phyloP scores from a whole-genome alignment of 1,139 yeast species.

The Arxiozyma slooffiae region DNA sequence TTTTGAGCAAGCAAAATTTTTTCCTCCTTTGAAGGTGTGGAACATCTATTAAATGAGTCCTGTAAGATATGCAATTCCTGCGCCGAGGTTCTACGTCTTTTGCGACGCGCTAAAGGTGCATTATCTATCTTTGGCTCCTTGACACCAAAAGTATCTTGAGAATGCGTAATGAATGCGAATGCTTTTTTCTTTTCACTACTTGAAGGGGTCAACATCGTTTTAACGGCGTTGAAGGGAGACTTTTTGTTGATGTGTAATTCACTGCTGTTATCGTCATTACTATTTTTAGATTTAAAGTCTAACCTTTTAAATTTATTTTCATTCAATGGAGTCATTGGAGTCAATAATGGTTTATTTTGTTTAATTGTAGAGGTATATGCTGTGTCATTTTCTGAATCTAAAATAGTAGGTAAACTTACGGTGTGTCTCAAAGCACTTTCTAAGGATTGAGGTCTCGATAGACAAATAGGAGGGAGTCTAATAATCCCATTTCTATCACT shows the following conservation, averaged over 20 bases:
- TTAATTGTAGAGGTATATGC: neutral
- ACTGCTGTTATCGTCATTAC: neutral
- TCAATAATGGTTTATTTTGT: neutral
- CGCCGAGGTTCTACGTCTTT: conserved; percentile 90
- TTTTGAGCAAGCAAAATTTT: conserved; percentile 66
- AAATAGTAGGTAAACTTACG: conserved; percentile 4
- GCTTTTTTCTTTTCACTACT: conserved; percentile 35
- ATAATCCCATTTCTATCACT: conserved; percentile 17
- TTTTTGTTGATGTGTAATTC: neutral
- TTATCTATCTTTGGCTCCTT: conserved; percentile 83
- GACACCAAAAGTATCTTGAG: conserved; percentile 74
- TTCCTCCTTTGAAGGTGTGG: conserved; percentile 70
- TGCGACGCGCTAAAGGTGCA: conserved; percentile 82
- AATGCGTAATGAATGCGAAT: conserved; percentile 86
- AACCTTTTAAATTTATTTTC: neutral
- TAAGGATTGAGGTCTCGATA: conserved; percentile 19
- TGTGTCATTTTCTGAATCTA: neutral
- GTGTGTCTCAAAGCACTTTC: conserved; percentile 25
- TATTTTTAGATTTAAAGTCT: neutral
- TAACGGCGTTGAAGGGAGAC: conserved; percentile 24
- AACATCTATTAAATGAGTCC: conserved; percentile 61
- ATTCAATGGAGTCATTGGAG: conserved; percentile 17
- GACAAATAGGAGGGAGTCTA: conserved; percentile 23
- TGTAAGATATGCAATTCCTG: conserved; percentile 73
- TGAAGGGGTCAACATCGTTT: conserved; percentile 21